Base-by-base conservation (phyloP, 345 rosid genomes). In the Viola odorata region DNA sequence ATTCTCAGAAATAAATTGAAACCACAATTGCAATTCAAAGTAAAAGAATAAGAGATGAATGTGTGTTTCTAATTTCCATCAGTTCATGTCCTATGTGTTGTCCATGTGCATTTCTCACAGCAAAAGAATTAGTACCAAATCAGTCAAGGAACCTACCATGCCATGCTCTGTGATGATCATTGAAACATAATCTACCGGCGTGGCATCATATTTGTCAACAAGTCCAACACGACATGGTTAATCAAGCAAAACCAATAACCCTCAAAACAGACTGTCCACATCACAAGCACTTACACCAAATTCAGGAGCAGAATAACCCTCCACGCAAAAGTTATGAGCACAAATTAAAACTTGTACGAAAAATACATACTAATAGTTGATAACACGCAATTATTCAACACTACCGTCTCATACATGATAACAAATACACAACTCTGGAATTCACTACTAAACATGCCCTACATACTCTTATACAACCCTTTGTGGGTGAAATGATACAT, bases 81-180 rank as follows among this genome's bases (percentile, higher is more conserved):
- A 41, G 53, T 48, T n/a, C n/a, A n/a, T n/a, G n/a, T n/a, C 54
- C 41, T n/a, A 39, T 5, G 52, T n/a, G n/a, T n/a, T n/a, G n/a
- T n/a, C n/a, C n/a, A n/a, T n/a, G n/a, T n/a, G n/a, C n/a, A 45
- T 42, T 37, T 8, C 10, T 45, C 6, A 50, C 1, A 6, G 55
- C 10, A 23, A 1, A n/a, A 13, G 14, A 36, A 32, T 41, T 40
- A 40, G 12, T n/a, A 40, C 36, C 51, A n/a, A 37, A 49, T 13
- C 37, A 48, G 49, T 17, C 17, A 49, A n/a, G 17, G 10, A 45
- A 73, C 91, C 77, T 77, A 94, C 99, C 97, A 94, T 94, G 81
- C 97, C 97, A 55, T 88, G 88, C 66, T 91, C 97, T 16, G 97
- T 88, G 58, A 91, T 78, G 68, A 91, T 84, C 89, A 91, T 83